Percentiles rank a stretch among this genome's conserved stretches.
Conservation (phyloP, 1,284 basidiomycete genomes). For the Boletus albobrunnescens region DNA sequence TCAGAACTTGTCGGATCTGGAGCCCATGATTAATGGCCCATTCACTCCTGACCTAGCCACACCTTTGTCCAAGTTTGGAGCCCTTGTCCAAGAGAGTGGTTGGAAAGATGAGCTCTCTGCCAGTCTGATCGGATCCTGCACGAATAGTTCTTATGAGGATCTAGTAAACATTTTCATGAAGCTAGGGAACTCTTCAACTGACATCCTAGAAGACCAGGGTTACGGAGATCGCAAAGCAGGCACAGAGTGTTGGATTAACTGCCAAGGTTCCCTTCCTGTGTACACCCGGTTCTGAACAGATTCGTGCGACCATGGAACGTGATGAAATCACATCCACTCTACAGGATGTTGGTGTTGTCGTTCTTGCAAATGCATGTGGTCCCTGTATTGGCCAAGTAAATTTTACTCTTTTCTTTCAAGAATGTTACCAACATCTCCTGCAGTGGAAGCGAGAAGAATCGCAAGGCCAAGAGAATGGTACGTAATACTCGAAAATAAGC, state of each 20-base stretch:
- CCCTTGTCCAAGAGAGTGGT: conserved; percentile 76
- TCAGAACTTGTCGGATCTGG: conserved; percentile 85
- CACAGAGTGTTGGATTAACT: conserved; percentile 76
- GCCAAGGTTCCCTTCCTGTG: conserved; percentile 93
- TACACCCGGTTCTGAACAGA: conserved; percentile 96
- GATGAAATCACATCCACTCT: conserved; percentile 82
- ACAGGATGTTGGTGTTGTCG: conserved; percentile 84
- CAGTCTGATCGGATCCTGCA: conserved; percentile 94
- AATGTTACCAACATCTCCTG: conserved; percentile 4
- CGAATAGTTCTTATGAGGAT: conserved; percentile 95
- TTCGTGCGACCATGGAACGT: conserved; percentile 95
- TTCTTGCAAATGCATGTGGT: conserved; percentile 97
- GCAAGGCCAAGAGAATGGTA: conserved; percentile 89
- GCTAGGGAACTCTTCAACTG: conserved; percentile 4
- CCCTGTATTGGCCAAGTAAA: conserved; percentile 94
- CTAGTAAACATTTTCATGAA: conserved; percentile 52
- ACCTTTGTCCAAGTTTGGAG: conserved; percentile 87
- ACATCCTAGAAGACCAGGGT: conserved; percentile 51
- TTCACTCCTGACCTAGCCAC: conserved; percentile 98
- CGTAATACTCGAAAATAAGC: conserved; percentile 19
- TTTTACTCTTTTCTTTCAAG: conserved; percentile 3
- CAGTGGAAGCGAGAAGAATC: conserved; percentile 94
- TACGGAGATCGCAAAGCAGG: conserved; percentile 89
- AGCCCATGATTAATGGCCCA: conserved; percentile 95
- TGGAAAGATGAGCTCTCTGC: conserved; percentile 94